These are phyloP conservation scores for Podosphaera xanthii DNA, from an alignment of 2,329 filamentous ascomycete genomes.

Conservation along the genomic window DNA sequence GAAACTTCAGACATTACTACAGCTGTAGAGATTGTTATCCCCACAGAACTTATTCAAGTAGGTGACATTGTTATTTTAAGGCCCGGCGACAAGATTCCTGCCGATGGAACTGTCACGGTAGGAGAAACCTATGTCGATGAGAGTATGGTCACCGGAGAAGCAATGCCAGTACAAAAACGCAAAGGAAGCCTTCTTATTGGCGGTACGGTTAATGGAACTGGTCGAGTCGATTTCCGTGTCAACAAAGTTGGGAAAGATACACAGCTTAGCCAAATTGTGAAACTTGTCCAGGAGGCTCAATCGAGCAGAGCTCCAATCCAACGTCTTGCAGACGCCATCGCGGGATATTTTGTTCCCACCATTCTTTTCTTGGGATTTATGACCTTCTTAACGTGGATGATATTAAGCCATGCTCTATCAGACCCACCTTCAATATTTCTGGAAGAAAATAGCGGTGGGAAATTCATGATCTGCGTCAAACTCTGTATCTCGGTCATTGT, in stretches of 20 bases:
- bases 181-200: slow-evolving; percentile 64
- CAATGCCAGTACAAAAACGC: slow-evolving; percentile 81
- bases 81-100: slow-evolving; percentile 90
- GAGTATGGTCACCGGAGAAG: slow-evolving; percentile 96
- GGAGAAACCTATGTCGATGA: slow-evolving; percentile 91
- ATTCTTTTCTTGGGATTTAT: slow-evolving; percentile 66
- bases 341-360: slow-evolving; percentile 79
- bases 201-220: slow-evolving; percentile 86
- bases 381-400: slow-evolving; percentile 86
- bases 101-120: slow-evolving; percentile 66
- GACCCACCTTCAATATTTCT: slow-evolving; percentile 79
- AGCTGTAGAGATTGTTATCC: slow-evolving; percentile 65
- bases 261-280: slow-evolving; percentile 92
- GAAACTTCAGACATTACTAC: slow-evolving; percentile 29
- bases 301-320: slow-evolving; percentile 89
- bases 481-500: slow-evolving; percentile 97
- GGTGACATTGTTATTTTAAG: slow-evolving; percentile 83
- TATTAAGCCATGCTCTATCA: slow-evolving; percentile 64
- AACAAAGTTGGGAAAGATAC: slow-evolving; percentile 85
- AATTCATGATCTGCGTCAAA: slow-evolving; percentile 89
- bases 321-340: slow-evolving; percentile 69
- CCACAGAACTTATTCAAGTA: slow-evolving; percentile 82
- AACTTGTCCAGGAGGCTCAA: slow-evolving; percentile 92
- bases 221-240: slow-evolving; percentile 77
- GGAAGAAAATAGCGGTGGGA: slow-evolving; percentile 59